A percentile compares a stretch with the other conserved stretches of the same genome.
Evolutionary conservation across 2,329 filamentous ascomycete genomes (phyloP).

Genomic region (Corynespora cassiicola): DNA sequence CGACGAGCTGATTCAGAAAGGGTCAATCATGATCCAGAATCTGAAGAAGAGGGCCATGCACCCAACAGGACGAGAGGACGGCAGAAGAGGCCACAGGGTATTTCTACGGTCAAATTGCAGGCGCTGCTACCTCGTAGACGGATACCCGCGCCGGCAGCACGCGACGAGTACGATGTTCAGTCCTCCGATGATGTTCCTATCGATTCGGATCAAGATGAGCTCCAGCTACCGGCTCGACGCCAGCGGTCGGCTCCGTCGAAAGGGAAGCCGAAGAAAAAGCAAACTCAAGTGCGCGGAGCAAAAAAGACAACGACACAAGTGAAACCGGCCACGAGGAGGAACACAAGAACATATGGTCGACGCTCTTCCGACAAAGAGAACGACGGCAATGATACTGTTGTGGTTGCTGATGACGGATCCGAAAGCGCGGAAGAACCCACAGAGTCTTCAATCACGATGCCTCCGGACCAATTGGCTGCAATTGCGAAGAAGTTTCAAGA

Average conservation of each 20-base stretch:
- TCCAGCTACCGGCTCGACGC: constrained; percentile 38
- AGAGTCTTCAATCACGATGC: constrained; percentile 33
- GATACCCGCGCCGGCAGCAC: constrained; percentile 31
- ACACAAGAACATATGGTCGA: constrained; percentile 40
- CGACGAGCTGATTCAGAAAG: constrained; percentile 22
- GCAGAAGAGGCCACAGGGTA: constrained; percentile 34
- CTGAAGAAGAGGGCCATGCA: constrained; percentile 24
- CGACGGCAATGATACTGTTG: constrained; percentile 21
- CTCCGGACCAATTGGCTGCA: constrained; percentile 47
- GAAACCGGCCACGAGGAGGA: constrained; percentile 27
- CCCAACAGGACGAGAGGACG: constrained; percentile 24
- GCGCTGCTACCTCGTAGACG: constrained; percentile 52
- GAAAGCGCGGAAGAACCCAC: constrained; percentile 31
- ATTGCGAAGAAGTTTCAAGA: constrained; percentile 57
- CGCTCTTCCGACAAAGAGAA: constrained; percentile 54
- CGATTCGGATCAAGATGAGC: constrained; percentile 52
- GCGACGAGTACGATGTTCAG: constrained; percentile 50
- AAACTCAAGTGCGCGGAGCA: constrained; percentile 16
- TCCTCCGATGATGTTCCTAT: constrained; percentile 40
- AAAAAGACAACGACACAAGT: constrained; percentile 25
- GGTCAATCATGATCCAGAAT: constrained; percentile 25
- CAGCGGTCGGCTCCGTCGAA: constrained; percentile 19
- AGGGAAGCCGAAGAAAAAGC: constrained; percentile 33
- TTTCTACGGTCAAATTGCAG: constrained; percentile 54
- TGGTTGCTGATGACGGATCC: constrained; percentile 19